phyloP scores from a whole-genome alignment of 768 basidiomycete species.

The Baorangia bicolor region DNA sequence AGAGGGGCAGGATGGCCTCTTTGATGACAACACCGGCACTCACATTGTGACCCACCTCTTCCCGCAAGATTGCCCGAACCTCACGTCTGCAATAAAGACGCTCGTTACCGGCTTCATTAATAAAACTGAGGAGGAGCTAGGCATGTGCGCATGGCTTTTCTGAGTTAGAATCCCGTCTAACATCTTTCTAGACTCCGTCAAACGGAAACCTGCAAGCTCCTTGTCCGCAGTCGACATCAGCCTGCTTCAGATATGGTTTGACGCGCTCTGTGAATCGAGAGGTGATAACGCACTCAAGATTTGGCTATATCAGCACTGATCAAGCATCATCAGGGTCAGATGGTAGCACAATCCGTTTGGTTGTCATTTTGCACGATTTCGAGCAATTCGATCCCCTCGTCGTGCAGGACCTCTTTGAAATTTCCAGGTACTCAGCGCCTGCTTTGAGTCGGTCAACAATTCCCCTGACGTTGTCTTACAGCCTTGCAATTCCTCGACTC shows the following conservation, averaged over 20 bases:
- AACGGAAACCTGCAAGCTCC: constrained; percentile 48
- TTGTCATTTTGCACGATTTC: constrained; percentile 69
- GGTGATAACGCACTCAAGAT: constrained; percentile 34
- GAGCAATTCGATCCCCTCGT: constrained; percentile 65
- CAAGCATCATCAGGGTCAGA: constrained; percentile 8
- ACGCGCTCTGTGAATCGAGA: constrained; percentile 37
- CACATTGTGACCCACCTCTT: constrained; percentile 50
- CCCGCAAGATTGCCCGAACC: constrained; percentile 55
- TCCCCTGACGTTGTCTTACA: constrained; percentile 25
- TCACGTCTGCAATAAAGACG: constrained; percentile 52
- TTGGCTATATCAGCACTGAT: not conserved
- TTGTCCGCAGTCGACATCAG: constrained; percentile 63
- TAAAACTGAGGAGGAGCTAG: constrained; percentile 31
- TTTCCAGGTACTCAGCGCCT: constrained; percentile 55
- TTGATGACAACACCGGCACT: constrained; percentile 15
- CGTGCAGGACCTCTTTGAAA: constrained; percentile 67
- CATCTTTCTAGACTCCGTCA: constrained; percentile 33
- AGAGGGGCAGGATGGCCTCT: constrained; percentile 22
- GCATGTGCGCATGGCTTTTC: constrained; percentile 23
- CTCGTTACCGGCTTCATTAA: constrained; percentile 55
- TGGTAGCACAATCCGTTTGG: constrained; percentile 39
- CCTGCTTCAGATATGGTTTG: constrained; percentile 60
- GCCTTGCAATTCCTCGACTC: constrained; percentile 50
- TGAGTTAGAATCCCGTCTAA: not conserved
- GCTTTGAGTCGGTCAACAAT: not conserved